These are phyloP conservation scores for Podaxis sp. DNA, from an alignment of 768 basidiomycete genomes.

Conservation along the genomic window DNA sequence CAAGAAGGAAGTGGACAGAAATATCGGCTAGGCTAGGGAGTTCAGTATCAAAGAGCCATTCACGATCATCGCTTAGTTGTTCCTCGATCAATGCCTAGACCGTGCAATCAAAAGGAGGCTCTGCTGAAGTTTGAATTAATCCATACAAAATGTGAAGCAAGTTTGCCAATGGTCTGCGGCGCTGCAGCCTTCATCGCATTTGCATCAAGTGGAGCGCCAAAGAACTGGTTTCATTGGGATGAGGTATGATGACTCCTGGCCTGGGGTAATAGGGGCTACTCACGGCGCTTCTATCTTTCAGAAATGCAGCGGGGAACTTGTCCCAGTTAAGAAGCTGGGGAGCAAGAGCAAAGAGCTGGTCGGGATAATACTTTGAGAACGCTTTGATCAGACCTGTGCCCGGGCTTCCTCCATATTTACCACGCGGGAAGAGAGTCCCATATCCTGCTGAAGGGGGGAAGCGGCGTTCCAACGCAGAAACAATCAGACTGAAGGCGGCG, in stretches of 20 bases:
- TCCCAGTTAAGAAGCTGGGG: slow-evolving; percentile 47
- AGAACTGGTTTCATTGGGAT: slow-evolving; percentile 24
- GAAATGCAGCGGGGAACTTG: slow-evolving; percentile 41
- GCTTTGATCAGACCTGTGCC: slow-evolving; percentile 51
- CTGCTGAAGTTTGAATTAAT: neutral
- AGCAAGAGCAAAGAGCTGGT: slow-evolving; percentile 43
- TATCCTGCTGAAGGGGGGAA: slow-evolving; percentile 51
- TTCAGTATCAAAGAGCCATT: slow-evolving; percentile 59
- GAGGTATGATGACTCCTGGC: neutral
- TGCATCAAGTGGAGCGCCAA: slow-evolving; percentile 37
- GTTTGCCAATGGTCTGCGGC: slow-evolving; percentile 32
- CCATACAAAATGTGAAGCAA: slow-evolving; percentile 50
- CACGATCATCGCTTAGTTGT: slow-evolving; percentile 51
- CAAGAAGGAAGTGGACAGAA: slow-evolving; percentile 47
- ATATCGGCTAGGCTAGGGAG: slow-evolving; percentile 53
- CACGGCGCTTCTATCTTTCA: slow-evolving; percentile 50
- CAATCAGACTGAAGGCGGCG: slow-evolving; percentile 39
- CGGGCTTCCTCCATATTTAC: slow-evolving; percentile 38
- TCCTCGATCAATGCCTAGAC: slow-evolving; percentile 33
- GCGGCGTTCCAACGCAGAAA: slow-evolving; percentile 49
- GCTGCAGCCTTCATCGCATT: slow-evolving; percentile 33
- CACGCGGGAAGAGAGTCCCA: slow-evolving; percentile 46
- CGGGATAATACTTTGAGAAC: slow-evolving; percentile 46
- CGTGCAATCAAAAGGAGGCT: neutral
- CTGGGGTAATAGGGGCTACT: slow-evolving; percentile 17